Percentiles rank a stretch among this genome's conserved stretches.
phyloP scores from a whole-genome alignment of 257 asterid species.

The Nicotiana sylvestris region DNA sequence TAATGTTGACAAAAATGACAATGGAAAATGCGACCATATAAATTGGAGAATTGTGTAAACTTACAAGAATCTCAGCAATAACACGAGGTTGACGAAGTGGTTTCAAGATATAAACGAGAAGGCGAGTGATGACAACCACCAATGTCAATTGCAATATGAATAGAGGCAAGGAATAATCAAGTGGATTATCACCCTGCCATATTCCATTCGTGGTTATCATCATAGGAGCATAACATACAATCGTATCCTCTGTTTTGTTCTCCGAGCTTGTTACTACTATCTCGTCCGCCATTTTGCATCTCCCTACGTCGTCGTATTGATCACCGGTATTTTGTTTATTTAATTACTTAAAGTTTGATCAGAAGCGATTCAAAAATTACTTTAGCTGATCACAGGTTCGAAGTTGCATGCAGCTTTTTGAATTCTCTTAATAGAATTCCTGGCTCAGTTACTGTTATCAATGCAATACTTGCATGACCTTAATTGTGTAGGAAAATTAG shows the following conservation, averaged over 20 bases:
- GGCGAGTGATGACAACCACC: slow-evolving; percentile 63
- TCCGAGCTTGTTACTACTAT: not conserved
- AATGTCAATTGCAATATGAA: slow-evolving; percentile 76
- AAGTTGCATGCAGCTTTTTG: not conserved
- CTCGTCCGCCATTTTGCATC: slow-evolving; percentile 28
- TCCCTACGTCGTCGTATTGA: not conserved
- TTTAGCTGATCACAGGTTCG: not conserved
- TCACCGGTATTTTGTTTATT: too few species aligned
- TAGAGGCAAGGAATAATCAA: slow-evolving; percentile 88
- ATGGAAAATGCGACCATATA: not conserved
- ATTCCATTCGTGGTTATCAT: slow-evolving; percentile 89
- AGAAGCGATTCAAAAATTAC: not conserved
- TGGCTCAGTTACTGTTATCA: not conserved
- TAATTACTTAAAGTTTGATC: too few species aligned
- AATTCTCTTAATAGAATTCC: not conserved
- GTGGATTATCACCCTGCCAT: slow-evolving; percentile 95
- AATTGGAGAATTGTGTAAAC: not conserved
- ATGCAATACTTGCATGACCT: not conserved
- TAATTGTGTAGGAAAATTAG: not conserved
- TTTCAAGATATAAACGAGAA: slow-evolving; percentile 67
- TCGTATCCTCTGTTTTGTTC: slow-evolving; percentile 40
- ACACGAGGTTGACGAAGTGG: slow-evolving; percentile 97
- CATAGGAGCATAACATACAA: slow-evolving; percentile 91
- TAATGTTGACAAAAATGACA: not conserved
- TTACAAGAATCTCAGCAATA: slow-evolving; percentile 85